Evolutionary conservation across 805 yeast species (phyloP), one percentile per base, ranked within the genome.

Genomic region (Dipodascopsis uninucleata): DNA sequence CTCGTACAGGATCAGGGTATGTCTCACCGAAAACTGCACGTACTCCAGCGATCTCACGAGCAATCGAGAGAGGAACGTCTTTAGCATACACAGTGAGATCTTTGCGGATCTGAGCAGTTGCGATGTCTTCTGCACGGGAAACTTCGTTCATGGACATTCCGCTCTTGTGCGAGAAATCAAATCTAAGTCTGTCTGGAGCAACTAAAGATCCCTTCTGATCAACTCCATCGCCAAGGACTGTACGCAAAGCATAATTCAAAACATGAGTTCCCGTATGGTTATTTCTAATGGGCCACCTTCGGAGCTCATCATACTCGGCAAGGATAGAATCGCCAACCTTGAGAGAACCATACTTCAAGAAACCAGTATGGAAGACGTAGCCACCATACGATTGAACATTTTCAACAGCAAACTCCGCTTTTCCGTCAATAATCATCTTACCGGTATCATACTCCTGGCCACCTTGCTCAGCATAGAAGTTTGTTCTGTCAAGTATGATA

Each of bases 11-110:
- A 63, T 93, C 97, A 33, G 99, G 99, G 63, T 93, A 93, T 2
- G 96, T 87, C 73, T 93, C 99, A 61, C 98, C 98, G 61, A 93
- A 93, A 32, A 93, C 98, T 45, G 98, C 98, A 70, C 98, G 85
- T 36, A 93, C 80, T 24, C 97, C 94, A 55, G 68, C 70, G 57
- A 93, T 89, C 37, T 76, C 69, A 60, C 76, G 79, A 31, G 97
- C 98, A 48, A 68, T 61, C 17, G 71, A 76, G 53, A 93, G 75
- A 7, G 83, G 70, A 48, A 90, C 96, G 31, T 89, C 94, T 67
- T 87, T 78, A 50, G 95, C 76, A 64, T 75, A 90, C 20, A 93
- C 97, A 29, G 69, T 67, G 56, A 78, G 68, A 65, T 86, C 82
- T 43, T 77, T 74, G 60, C 79, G 78, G 66, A 93, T 84, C 63